Evolutionary conservation across 768 basidiomycete species (phyloP), one percentile per base, ranked within the genome.

Genomic region (Kwoniella sp.): DNA sequence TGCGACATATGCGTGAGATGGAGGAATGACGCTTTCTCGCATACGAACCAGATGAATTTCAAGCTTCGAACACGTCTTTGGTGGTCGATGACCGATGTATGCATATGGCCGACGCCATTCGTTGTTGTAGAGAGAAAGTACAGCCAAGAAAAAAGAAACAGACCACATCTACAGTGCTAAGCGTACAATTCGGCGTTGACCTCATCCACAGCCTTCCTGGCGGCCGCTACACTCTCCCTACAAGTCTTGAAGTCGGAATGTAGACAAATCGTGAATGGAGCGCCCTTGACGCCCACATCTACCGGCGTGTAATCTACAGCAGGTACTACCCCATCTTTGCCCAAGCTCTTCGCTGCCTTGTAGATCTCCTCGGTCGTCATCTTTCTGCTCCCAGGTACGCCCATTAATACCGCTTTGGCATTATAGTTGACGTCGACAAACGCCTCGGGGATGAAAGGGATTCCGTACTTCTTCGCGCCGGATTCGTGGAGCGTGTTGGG

Each of bases 401-500:
- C 71, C 23, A 75, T 30, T 3, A 75, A 54, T 2, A 58, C 60
- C 2, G 71, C 74, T n/a, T 62, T 82, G 2, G 82, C 72, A 56
- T 78, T 83, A 68, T 89, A 89, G 22, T 87, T 86, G 29, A 89
- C 76, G 72, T 90, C 88, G 62, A 55, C 63, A 4, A 63, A 71
- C 74, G 55, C 53, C 85, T 87, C 88, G 8, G 88, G 85, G 23
- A 89, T 86, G 77, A 89, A 89, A 23, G 80, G 82, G 13, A 89
- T 85, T 0, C 84, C 85, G 8, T 83, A 77, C 65, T 86, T 86
- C 60, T 83, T 82, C 28, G 86, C 85, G 0, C 86, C 86, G 11
- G 76, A 72, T 61, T 89, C 86, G 73, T 89, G 89, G 2, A 83
- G 83, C 0, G 87, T 87, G 1, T 87, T 87, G 0, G 87, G 86